Base-by-base conservation (phyloP, 495 filamentous ascomycete genomes). In the Hyaloscypha finlandica region DNA sequence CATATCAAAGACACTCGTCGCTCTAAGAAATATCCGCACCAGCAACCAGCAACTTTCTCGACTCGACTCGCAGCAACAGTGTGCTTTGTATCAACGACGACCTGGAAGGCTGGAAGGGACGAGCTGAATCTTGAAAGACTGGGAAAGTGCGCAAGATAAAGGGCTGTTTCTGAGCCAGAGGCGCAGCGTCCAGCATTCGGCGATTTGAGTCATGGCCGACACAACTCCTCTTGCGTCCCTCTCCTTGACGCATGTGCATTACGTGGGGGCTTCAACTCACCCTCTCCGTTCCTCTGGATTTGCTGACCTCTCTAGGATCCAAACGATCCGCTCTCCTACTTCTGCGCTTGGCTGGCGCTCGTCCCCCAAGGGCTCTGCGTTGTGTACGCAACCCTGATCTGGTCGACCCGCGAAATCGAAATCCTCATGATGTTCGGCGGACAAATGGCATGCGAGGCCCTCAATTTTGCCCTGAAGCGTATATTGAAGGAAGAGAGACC, bases 221-320 rank as follows among this genome's bases (percentile, higher is more conserved):
- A 80, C 76, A 6, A 75, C 85, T 30, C 88, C 91, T 2, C 80
- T 98, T 31, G 92, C 94, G 33, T 98, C 95, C 20, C 84, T 97
- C 59, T 96, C 92, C 61, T 80, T 97, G 59, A 98, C 96, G 14
- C 94, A 98, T 78, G 93, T 99, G 64, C 92, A 96, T 81, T 99
- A 99, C 81, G 94, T 97, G 78, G 68, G 84, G 72, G n/a, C 37
- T 35, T 31, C 20, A 25, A 25, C 25, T 25, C 5, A 55, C 19
- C 37, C 51, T 52, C 11, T n/a, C 22, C 11, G 35, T 29, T 19
- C 14, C 29, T 12, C 48, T 20, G 55, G 8, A 57, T 53, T 53
- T 20, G 64, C 48, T 69, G 70, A 71, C 71, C 62, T 63, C 64
- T 29, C n/a, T 74, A 97, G 94, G 92, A 98, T 78, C 93, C 95